Conservation (phyloP, 192 early-diverging fungal species). For the Coemansia sp. region DNA sequence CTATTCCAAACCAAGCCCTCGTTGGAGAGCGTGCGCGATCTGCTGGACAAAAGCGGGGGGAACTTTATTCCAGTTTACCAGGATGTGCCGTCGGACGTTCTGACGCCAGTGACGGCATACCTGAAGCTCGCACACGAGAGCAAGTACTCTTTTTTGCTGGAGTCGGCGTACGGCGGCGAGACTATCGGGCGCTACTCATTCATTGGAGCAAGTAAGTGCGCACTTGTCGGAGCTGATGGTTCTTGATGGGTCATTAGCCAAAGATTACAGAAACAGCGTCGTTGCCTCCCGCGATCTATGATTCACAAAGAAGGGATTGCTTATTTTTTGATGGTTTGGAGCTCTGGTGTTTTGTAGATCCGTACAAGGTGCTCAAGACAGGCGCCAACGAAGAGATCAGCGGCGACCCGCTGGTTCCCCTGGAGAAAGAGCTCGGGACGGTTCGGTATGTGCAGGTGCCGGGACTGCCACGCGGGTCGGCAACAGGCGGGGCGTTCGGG, state of each 20-base stretch:
- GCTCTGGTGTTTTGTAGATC: constrained; percentile 55
- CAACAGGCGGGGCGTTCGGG: constrained; percentile 89
- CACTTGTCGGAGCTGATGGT: background rate
- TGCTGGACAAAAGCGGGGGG: constrained; percentile 64
- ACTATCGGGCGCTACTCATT: constrained; percentile 96
- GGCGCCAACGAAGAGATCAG: constrained; percentile 67
- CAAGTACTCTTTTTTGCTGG: constrained; percentile 93
- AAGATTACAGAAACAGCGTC: too few species aligned
- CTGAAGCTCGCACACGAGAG: constrained; percentile 79
- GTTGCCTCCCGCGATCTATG: too few species aligned
- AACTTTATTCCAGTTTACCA: constrained; percentile 92
- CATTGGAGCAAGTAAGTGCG: constrained; percentile 74
- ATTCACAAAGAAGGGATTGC: background rate
- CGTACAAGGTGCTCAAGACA: constrained; percentile 81
- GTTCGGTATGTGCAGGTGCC: constrained; percentile 78
- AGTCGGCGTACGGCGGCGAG: constrained; percentile 92
- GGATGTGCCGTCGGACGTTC: constrained; percentile 84
- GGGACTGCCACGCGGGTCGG: constrained; percentile 66
- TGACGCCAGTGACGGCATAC: constrained; percentile 96
- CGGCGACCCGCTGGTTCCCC: constrained; percentile 82
- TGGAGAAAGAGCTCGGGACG: constrained; percentile 82
- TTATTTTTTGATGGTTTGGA: background rate
- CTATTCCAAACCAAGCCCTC: constrained; percentile 62
- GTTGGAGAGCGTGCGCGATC: constrained; percentile 65
- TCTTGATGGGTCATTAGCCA: background rate